Evolutionary conservation across 31 red algal genomes (phyloP).

Genomic region (Asparagopsis taxiformis): DNA sequence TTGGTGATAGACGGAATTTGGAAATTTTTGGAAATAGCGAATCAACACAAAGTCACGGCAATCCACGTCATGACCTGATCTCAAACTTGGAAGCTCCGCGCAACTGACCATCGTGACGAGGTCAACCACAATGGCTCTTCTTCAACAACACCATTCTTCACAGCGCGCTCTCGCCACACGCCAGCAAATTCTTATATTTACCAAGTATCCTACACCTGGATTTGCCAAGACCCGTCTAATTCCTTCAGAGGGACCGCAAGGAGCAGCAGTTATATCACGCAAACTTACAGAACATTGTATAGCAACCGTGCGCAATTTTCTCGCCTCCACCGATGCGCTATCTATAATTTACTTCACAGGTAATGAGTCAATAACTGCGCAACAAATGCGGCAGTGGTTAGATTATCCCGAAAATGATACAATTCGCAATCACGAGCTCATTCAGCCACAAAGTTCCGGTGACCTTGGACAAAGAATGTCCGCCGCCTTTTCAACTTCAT

Average conservation of each 20-base stretch:
- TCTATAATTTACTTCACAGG: constrained; percentile 46
- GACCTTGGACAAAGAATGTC: constrained; percentile 66
- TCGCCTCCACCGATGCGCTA: not conserved
- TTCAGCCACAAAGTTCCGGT: constrained; percentile 50
- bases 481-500: constrained; percentile 51
- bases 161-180: not conserved
- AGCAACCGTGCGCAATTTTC: constrained; percentile 25
- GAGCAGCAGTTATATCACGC: constrained; percentile 70
- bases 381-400: constrained; percentile 8
- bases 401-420: constrained; percentile 3
- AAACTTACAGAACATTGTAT: constrained; percentile 58
- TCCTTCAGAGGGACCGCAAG: constrained; percentile 56
- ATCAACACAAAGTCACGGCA: too few species aligned
- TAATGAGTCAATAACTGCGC: not conserved
- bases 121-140: too few species aligned
- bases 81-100: too few species aligned
- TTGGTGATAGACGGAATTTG: too few species aligned
- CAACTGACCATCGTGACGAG: too few species aligned
- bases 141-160: not conserved
- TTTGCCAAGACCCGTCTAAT: constrained; percentile 90
- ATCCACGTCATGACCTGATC: too few species aligned
- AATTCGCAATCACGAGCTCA: constrained; percentile 1
- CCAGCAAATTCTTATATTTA: constrained; percentile 75
- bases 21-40: too few species aligned
- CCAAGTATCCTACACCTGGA: constrained; percentile 78